These are phyloP conservation scores for Parsonsia alboflavescens DNA, from an alignment of 257 asterid species.

Conservation along the genomic window DNA sequence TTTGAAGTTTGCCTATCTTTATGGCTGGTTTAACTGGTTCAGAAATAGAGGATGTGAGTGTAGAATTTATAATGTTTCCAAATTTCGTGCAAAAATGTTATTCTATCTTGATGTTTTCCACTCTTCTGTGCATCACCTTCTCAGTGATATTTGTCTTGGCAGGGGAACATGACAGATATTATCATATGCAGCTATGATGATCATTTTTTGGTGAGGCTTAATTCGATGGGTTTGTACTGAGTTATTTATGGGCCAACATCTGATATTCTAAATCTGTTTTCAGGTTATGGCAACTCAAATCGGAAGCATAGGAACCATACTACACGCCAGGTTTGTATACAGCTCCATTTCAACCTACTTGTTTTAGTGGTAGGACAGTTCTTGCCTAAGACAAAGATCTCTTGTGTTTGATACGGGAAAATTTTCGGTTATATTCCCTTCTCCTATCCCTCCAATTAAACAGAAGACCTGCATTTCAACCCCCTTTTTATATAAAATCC, in stretches of 20 bases:
- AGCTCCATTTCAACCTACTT: neutral
- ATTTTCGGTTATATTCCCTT: too few relatives aligned
- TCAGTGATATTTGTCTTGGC: constrained; percentile 1
- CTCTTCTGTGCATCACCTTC: neutral
- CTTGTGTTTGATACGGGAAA: too few relatives aligned
- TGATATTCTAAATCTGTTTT: constrained; percentile 12
- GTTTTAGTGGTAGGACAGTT: neutral
- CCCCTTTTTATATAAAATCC: neutral
- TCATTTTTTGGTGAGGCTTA: constrained; percentile 59
- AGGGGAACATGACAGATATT: constrained; percentile 77
- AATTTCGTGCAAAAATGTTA: neutral
- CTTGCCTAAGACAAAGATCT: too few relatives aligned
- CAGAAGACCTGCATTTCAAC: neutral
- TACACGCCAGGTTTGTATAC: constrained; percentile 66
- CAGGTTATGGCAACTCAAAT: constrained; percentile 92
- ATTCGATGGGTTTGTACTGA: neutral
- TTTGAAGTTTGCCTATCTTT: neutral
- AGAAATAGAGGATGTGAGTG: neutral
- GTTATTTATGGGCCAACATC: neutral
- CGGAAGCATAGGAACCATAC: constrained; percentile 92
- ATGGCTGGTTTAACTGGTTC: neutral
- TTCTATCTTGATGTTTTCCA: too few relatives aligned
- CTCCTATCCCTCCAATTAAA: too few relatives aligned
- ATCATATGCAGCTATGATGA: constrained; percentile 74
- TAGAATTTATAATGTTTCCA: neutral